A percentile compares a stretch with the other conserved stretches of the same genome.
Conservation (phyloP, 1,284 basidiomycete species). For the Anthracocystis setariae region DNA sequence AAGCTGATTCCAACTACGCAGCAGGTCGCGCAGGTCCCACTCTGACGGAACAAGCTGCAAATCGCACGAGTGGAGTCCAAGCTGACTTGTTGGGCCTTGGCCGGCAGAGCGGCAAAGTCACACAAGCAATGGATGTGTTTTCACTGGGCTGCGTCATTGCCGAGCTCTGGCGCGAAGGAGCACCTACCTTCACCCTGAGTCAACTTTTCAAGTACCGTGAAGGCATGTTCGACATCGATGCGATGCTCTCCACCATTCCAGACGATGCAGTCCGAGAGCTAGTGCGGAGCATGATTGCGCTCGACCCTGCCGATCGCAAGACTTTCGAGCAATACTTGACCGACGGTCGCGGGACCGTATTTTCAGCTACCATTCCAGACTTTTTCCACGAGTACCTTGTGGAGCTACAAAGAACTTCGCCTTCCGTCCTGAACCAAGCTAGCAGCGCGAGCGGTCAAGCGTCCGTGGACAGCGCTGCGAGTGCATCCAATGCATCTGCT, state of each 20-base stretch:
- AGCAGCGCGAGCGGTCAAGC: conserved; percentile 8
- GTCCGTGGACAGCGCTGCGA: conserved; percentile 25
- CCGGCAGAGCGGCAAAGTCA: conserved; percentile 80
- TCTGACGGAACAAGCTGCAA: conserved; percentile 6
- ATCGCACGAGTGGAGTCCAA: conserved; percentile 34
- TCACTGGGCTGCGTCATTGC: conserved; percentile 94
- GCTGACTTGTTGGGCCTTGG: conserved; percentile 56
- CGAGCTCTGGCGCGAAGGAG: conserved; percentile 94
- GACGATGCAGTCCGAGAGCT: conserved; percentile 79
- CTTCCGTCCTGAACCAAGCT: conserved; percentile 5
- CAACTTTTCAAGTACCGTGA: conserved; percentile 95
- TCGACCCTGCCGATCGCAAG: conserved; percentile 80
- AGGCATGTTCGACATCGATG: conserved; percentile 82
- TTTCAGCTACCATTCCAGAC: conserved; percentile 92
- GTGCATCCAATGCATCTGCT: conserved; percentile 38
- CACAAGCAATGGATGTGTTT: conserved; percentile 98
- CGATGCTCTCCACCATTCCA: conserved; percentile 79
- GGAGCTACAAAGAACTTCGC: conserved; percentile 75
- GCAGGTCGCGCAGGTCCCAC: not conserved
- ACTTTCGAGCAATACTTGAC: conserved; percentile 84
- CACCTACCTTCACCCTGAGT: conserved; percentile 90
- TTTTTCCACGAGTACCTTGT: conserved; percentile 90
- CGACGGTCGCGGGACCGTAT: conserved; percentile 78
- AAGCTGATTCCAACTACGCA: conserved; percentile 74
- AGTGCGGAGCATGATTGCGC: conserved; percentile 87